Conservation (phyloP, 441 rosid species). For the Gossypium gossypioides region DNA sequence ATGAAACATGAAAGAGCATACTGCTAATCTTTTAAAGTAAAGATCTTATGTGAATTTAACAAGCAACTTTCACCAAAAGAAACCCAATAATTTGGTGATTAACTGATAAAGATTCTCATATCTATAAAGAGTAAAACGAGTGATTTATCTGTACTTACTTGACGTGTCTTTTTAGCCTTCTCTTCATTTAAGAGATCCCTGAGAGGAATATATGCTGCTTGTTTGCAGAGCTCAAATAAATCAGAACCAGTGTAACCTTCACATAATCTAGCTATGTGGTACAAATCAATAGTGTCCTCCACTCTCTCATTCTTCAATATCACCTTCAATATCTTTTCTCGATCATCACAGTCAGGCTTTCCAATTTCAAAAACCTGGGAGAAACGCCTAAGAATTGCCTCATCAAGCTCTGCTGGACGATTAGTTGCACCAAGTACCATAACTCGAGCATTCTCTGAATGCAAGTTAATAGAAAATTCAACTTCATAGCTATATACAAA, state of each 20-base stretch:
- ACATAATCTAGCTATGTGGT: constrained; percentile 51
- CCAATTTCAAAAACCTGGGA: constrained; percentile 94
- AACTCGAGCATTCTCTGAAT: constrained; percentile 67
- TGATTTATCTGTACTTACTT: constrained; percentile 36
- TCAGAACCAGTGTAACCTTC: constrained; percentile 88
- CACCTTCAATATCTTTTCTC: constrained; percentile 76
- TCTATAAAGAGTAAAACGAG: not conserved
- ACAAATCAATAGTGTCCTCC: constrained; percentile 49
- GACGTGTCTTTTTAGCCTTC: constrained; percentile 45
- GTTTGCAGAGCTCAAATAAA: constrained; percentile 87
- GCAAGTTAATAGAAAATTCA: constrained; percentile 3
- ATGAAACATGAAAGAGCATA: not conserved
- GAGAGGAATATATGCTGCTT: constrained; percentile 81
- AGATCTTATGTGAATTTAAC: not conserved
- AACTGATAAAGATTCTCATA: not conserved
- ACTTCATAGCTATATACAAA: not conserved
- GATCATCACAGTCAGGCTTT: constrained; percentile 56
- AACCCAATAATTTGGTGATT: not conserved
- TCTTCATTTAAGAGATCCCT: constrained; percentile 76
- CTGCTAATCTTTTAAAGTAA: not conserved
- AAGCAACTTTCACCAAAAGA: not conserved
- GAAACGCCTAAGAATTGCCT: constrained; percentile 81
- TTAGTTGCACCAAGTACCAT: constrained; percentile 98
- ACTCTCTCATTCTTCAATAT: constrained; percentile 70
- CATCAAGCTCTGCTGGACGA: constrained; percentile 91